These are phyloP conservation scores for rapeseed (Brassica napus) DNA, from an alignment of 345 rosid genomes.

Conservation along the genomic window DNA sequence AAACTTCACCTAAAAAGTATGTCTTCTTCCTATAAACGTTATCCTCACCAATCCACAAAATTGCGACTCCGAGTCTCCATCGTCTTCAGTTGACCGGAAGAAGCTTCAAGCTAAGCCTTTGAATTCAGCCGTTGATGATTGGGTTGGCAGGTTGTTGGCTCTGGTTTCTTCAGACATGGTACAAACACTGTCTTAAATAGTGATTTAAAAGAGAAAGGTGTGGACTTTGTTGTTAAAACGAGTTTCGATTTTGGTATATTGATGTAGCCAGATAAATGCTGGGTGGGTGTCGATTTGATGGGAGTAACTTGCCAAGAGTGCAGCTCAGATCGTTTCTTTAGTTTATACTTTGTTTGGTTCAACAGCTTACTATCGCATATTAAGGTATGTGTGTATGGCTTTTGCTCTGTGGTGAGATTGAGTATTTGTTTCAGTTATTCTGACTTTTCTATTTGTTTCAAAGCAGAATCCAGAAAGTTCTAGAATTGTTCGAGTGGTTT, in stretches of 20 bases:
- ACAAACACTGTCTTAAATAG: slow-evolving; percentile 17
- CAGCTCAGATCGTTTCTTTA: slow-evolving; percentile 60
- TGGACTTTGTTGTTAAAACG: neutral
- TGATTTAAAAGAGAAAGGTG: neutral
- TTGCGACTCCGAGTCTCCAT: neutral
- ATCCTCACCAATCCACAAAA: no score
- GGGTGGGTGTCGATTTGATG: slow-evolving; percentile 73
- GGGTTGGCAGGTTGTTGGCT: slow-evolving; percentile 51
- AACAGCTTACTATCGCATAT: slow-evolving; percentile 52
- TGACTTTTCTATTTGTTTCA: slow-evolving; percentile 21
- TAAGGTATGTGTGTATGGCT: slow-evolving; percentile 49
- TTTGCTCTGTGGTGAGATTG: slow-evolving; percentile 1
- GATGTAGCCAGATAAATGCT: slow-evolving; percentile 77
- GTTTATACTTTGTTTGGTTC: slow-evolving; percentile 64
- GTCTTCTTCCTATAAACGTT: no score
- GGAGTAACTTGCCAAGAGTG: slow-evolving; percentile 83
- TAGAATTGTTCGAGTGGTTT: slow-evolving; percentile 77
- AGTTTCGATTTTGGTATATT: no score
- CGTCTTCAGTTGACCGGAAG: slow-evolving; percentile 37
- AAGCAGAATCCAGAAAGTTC: slow-evolving; percentile 61
- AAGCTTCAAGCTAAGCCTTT: slow-evolving; percentile 42
- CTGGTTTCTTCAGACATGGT: slow-evolving; percentile 60
- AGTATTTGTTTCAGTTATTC: neutral
- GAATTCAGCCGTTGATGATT: slow-evolving; percentile 72
- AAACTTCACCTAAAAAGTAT: no score